Base-by-base conservation (phyloP, 176 grass and related monocot species). In the Ampelocalamus luodianensis region DNA sequence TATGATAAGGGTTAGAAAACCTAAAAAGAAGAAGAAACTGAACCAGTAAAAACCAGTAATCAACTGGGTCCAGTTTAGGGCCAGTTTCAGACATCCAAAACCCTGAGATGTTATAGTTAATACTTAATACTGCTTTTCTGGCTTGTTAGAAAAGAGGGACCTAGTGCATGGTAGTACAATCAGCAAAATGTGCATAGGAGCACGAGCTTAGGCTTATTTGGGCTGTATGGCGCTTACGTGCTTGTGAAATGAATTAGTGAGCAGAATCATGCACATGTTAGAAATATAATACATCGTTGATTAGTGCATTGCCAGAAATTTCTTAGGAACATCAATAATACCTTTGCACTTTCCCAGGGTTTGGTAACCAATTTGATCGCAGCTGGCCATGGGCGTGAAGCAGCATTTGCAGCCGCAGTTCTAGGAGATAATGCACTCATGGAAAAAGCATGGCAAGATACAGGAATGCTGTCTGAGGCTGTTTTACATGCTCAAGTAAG, bases 371-470 rank as follows among this genome's bases (percentile, higher is more conserved):
- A 99, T 89, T 84, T 99, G 89, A 99, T 96, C 10, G 74, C 86
- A 42, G 96, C 96, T 36, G 96, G 96, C 22, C 93, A 99, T 90
- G 96, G 96, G 20, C 86, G 88, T 14, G 93, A 99, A 90, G 96
- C 93, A 81, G 96, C 96, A 68, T 99, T 99, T 96, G 90, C 96
- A 78, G 91, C 93, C 67, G 93, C 96, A 58, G 88, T 99, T 79
- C 88, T 99, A 22, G 96, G 96, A 58, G 96, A 99, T 89, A 99
- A 99, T 64, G 74, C 93, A 13, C 84, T 99, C 59, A 99, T 99
- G 96, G 96, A 96, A 80, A 99, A 99, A 85, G 93, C 96, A 75
- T 99, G 96, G 96, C 91, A 94, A 73, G 96, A 96, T 73, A 99
- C 96, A 71, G 96, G 93, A 72, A 99, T 99, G 96, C 72, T 99